Evolutionary conservation across 139 green algal species (phyloP), one percentile per base, ranked within the genome.

Genomic region (Astrephomene gubernaculifera): DNA sequence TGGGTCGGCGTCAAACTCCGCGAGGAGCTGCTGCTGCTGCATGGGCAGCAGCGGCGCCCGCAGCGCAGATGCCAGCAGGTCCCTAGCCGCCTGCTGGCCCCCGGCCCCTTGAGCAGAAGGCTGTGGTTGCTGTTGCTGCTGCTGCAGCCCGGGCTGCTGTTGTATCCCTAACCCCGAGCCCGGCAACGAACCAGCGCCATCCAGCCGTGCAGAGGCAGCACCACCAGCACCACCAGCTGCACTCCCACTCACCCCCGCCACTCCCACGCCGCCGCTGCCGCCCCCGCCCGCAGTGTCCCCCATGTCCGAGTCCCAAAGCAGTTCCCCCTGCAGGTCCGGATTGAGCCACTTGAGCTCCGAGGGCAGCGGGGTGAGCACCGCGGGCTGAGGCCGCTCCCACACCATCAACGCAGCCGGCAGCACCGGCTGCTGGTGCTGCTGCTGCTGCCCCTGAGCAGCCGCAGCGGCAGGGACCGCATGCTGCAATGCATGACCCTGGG

Each of bases 231-330:
- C n/a, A n/a, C n/a, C n/a, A n/a, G n/a, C n/a, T n/a, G n/a, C n/a
- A n/a, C n/a, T n/a, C n/a, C n/a, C n/a, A n/a, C n/a, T n/a, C n/a
- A n/a, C n/a, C n/a, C 49, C 43, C 6, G 57, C 57, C 57, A 14
- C 57, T 27, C 19, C 57, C 57, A 25, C 70, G 41, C 39, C 68
- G 25, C 25, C 9, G 43, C 41, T 44, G 44, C 43, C 70, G 10
- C 43, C 70, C 10, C 35, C 90, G n/a, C n/a, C n/a, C n/a, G n/a
- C n/a, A n/a, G n/a, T 72, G 24, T 89, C 90, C 29, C 92, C 90
- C 65, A 94, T 76, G 68, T 79, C 87, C 38, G 67, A 86, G 86
- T 96, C 93, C 93, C 93, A 96, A 25, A 93, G 25, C 29, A 95
- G 85, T n/a, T 86, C 81, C 21, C 81, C 61, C 10, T 89, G 68